A percentile compares a stretch with the other conserved stretches of the same genome.
Evolutionary conservation across 2,329 filamentous ascomycete genomes (phyloP).

Genomic region (Cordyceps cateniannulata): DNA sequence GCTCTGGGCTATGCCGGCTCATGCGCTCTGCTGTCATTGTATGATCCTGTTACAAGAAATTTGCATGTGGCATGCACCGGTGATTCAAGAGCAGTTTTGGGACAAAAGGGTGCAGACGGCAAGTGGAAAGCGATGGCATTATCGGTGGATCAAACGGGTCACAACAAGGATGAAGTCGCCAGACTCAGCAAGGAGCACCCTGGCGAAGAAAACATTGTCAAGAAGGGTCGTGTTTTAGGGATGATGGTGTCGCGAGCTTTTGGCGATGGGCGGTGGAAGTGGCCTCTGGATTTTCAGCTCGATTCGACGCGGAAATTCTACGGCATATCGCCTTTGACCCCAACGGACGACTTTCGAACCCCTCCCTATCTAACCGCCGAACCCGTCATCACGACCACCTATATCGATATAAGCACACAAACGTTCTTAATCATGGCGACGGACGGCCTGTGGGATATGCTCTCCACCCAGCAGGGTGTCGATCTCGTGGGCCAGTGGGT

Average conservation of each 20-base stretch:
- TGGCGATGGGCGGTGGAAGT: constrained; percentile 59
- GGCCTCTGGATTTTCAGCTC: constrained; percentile 37
- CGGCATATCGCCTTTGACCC: constrained; percentile 35
- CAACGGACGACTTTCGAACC: background rate
- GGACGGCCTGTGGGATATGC: constrained; percentile 56
- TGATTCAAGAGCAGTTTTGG: constrained; percentile 55
- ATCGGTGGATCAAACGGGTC: constrained; percentile 55
- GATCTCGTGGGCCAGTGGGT: constrained; percentile 46
- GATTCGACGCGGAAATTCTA: constrained; percentile 34
- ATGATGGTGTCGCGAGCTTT: constrained; percentile 53
- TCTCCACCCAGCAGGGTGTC: constrained; percentile 47
- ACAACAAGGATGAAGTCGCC: constrained; percentile 45
- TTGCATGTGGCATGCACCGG: constrained; percentile 56
- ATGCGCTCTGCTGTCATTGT: constrained; percentile 53
- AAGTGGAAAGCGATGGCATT: constrained; percentile 44
- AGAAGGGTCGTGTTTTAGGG: constrained; percentile 51
- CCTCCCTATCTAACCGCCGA: background rate
- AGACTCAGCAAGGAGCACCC: constrained; percentile 51
- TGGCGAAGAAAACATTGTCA: constrained; percentile 43
- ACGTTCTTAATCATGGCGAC: constrained; percentile 43
- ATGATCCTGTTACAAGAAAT: constrained; percentile 42
- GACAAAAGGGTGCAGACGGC: constrained; percentile 31
- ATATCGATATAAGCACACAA: background rate
- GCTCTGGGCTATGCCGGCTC: constrained; percentile 35
- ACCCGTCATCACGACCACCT: background rate